Evolutionary conservation across 192 early-diverging fungal species (phyloP), one percentile per base, ranked within the genome.

Genomic region (Coemansia sp.): DNA sequence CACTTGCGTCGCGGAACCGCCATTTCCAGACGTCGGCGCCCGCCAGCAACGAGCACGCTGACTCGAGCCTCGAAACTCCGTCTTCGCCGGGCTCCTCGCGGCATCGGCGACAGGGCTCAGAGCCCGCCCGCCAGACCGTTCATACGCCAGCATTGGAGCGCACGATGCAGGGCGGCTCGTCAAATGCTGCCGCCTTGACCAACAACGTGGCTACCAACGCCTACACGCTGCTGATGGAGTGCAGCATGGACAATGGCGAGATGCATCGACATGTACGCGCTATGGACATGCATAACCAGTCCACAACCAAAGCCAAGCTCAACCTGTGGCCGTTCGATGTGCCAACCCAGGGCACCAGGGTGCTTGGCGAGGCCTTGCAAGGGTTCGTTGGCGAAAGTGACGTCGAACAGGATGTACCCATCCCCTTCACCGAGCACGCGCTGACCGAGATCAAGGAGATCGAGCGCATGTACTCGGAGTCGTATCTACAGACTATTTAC

Each of bases 381-480:
- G 79, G 79, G 32, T 82, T 76, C 68, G 67, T 82, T 2, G 79
- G 79, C 15, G 70, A 76, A 22, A 65, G 68, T 25, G 69, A 74
- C 40, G 35, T 31, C 29, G 29, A 31, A 5, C 12, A 54, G 29
- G 27, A 54, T 32, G 65, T 61, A 24, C 81, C 71, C 17, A 68
- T 71, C 6, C 71, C 81, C 14, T 83, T 83, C 41, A 78, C 81
- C 6, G 67, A 71, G 24, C 68, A 78, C 45, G 81, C 81, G 38
- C 65, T 75, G 32, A 67, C 57, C 0, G 76, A 83, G 76, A 74
- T 83, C 49, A 70, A 68, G 29, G 59, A 24, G 32, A 60, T 83
- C 22, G 81, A 83, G 70, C 71, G 70, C 12, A 83, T 78, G 76
- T 83, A 83, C 49, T 68, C 81, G 2, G 76, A 78, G 67, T 62